Evolutionary conservation across 1,284 basidiomycete species (phyloP).

Genomic region (Phylloporus sp.): DNA sequence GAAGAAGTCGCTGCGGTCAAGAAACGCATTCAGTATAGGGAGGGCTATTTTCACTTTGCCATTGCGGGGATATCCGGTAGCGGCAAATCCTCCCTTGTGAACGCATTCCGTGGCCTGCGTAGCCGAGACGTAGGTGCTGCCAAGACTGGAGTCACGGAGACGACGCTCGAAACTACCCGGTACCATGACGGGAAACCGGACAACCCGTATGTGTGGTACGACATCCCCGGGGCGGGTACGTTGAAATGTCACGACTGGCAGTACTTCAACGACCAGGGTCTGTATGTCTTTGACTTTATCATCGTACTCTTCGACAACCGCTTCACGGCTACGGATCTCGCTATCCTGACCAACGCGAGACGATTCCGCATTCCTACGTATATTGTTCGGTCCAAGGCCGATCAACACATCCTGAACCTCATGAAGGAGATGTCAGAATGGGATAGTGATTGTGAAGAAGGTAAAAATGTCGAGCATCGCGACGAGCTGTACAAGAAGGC

Average conservation of each 20-base stretch:
- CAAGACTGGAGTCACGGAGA: slow-evolving; percentile 26
- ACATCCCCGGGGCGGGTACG: slow-evolving; percentile 30
- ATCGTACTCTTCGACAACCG: slow-evolving; percentile 34
- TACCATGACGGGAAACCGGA: slow-evolving; percentile 25
- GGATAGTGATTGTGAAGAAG: slow-evolving; percentile 28
- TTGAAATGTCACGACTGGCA: slow-evolving; percentile 30
- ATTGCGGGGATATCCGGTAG: slow-evolving; percentile 27
- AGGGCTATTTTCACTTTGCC: slow-evolving; percentile 22
- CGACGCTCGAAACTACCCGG: slow-evolving; percentile 21
- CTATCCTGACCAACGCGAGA: slow-evolving; percentile 28
- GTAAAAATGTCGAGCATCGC: slow-evolving; percentile 19
- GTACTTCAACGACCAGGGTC: slow-evolving; percentile 33
- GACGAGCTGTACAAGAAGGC: slow-evolving; percentile 22
- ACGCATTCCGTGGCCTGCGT: slow-evolving; percentile 25
- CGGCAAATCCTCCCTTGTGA: slow-evolving; percentile 30
- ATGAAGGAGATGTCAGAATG: slow-evolving; percentile 27
- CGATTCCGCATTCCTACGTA: slow-evolving; percentile 30
- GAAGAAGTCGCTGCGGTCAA: slow-evolving; percentile 18
- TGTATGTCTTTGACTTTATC: slow-evolving; percentile 31
- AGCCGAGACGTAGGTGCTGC: slow-evolving; percentile 22
- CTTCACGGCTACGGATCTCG: slow-evolving; percentile 31
- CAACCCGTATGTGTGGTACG: slow-evolving; percentile 29
- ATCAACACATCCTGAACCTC: slow-evolving; percentile 31
- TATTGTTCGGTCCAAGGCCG: slow-evolving; percentile 32
- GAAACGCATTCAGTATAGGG: slow-evolving; percentile 17